Conservation (phyloP, 306 rosid genomes). For the Acacia confusa region DNA sequence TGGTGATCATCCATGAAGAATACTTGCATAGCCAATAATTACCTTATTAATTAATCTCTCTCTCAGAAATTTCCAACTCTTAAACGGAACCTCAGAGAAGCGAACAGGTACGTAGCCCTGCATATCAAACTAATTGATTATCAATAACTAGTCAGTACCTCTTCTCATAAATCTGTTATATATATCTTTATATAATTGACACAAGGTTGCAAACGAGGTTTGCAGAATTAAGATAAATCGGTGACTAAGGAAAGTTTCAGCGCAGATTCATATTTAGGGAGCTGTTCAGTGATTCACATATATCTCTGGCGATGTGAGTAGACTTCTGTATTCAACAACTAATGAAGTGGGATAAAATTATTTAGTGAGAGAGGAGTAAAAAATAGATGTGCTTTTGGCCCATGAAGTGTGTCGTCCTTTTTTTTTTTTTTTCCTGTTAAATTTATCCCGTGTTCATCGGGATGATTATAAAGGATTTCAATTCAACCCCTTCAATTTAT, state of each 20-base stretch:
- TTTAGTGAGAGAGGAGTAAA: no score
- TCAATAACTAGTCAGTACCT: not conserved
- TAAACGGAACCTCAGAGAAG: not conserved
- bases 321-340: not conserved
- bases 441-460: not conserved
- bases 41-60: not conserved
- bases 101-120: not conserved
- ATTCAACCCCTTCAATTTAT: not conserved
- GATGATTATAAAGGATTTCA: not conserved
- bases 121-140: not conserved
- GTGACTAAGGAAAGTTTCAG: not conserved
- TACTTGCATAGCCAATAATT: not conserved
- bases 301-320: not conserved
- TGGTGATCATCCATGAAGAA: not conserved
- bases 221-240: not conserved
- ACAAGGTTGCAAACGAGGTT: not conserved
- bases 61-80: not conserved
- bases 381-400: not conserved
- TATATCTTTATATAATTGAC: not conserved
- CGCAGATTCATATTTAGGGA: not conserved
- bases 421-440: not conserved
- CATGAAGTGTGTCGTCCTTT: not conserved
- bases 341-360: not conserved
- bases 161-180: not conserved
- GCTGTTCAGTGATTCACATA: not conserved